A percentile compares a stretch with the other conserved stretches of the same genome.
Evolutionary conservation across 2,329 filamentous ascomycete species (phyloP).

Genomic region (Neonectria faginata): DNA sequence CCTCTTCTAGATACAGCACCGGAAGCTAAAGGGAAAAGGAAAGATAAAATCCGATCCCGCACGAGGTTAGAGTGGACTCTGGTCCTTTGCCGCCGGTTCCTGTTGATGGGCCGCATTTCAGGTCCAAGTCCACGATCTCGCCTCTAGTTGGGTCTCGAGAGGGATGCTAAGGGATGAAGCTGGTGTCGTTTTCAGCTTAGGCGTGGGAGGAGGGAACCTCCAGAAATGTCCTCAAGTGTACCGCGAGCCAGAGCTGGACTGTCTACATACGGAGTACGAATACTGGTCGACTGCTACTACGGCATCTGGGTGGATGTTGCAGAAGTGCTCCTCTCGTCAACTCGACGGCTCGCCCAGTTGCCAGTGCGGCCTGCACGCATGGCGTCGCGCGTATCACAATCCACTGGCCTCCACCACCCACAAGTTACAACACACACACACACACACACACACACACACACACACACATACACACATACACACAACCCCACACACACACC

Average conservation of each 20-base stretch:
- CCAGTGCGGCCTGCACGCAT: slow-evolving; percentile 18
- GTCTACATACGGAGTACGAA: slow-evolving; percentile 1
- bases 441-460: slow-evolving; percentile 5
- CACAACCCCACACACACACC: slow-evolving; percentile 11
- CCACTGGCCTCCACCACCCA: slow-evolving; percentile 15
- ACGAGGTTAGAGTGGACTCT: background rate
- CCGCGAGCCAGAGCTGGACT: background rate
- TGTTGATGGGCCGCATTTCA: slow-evolving; percentile 24
- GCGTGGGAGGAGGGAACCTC: background rate
- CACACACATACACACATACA: slow-evolving; percentile 8
- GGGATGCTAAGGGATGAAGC: slow-evolving; percentile 10
- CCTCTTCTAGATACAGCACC: background rate
- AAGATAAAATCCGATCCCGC: background rate
- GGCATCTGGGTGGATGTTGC: slow-evolving; percentile 25
- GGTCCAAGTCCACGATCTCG: slow-evolving; percentile 14
- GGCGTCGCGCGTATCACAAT: slow-evolving; percentile 24
- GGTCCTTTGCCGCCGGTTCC: slow-evolving; percentile 21
- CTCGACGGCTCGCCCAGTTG: slow-evolving; percentile 1
- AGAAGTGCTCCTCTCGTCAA: slow-evolving; percentile 10
- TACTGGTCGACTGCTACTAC: background rate
- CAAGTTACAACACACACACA: slow-evolving; percentile 8
- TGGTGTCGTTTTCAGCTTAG: slow-evolving; percentile 1
- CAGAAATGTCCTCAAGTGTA: background rate
- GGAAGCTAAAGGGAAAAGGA: background rate
- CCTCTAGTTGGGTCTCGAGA: slow-evolving; percentile 3